Conservation (phyloP, 441 rosid genomes). For the Mallotus japonicus region DNA sequence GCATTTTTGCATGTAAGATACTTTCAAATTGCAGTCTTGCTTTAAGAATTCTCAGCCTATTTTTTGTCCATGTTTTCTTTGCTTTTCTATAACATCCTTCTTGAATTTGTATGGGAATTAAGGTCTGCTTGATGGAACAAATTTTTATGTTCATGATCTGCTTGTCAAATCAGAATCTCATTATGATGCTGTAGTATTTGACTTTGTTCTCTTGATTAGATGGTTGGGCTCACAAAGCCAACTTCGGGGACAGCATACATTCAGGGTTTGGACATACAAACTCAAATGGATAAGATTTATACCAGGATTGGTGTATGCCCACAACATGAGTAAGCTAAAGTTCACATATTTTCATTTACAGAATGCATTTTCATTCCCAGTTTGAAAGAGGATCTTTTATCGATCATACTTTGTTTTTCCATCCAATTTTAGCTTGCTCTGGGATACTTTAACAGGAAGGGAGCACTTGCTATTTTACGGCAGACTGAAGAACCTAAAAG, state of each 20-base stretch:
- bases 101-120: background rate
- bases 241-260: constrained; percentile 77
- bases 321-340: constrained; percentile 68
- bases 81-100: background rate
- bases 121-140: background rate
- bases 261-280: constrained; percentile 63
- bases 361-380: constrained; percentile 9
- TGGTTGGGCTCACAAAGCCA: constrained; percentile 88
- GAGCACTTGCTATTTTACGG: constrained; percentile 93
- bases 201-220: constrained; percentile 40
- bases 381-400: background rate
- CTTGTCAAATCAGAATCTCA: constrained; percentile 4
- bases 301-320: constrained; percentile 94
- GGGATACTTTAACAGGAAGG: constrained; percentile 90
- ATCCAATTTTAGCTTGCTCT: constrained; percentile 58
- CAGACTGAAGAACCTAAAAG: constrained; percentile 80
- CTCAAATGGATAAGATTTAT: constrained; percentile 72
- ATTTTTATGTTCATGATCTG: background rate
- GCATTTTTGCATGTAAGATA: background rate
- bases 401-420: background rate
- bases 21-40: background rate
- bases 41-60: background rate
- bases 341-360: background rate
- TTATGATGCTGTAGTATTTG: constrained; percentile 16
- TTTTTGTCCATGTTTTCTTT: background rate